Evolutionary conservation across 2,329 filamentous ascomycete species (phyloP).

Genomic region (Elsinoe batatas): DNA sequence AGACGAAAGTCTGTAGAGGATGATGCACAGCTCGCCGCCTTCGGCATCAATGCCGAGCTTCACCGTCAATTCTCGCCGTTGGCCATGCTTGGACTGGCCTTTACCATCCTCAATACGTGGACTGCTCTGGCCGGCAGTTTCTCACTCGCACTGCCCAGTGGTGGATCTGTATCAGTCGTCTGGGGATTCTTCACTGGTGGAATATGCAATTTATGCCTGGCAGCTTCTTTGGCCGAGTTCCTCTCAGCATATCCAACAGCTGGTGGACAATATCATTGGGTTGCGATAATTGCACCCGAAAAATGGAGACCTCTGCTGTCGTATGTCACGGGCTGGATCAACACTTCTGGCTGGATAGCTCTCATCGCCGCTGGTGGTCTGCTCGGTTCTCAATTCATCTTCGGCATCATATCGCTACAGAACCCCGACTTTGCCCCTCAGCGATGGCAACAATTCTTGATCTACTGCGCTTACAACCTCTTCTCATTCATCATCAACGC

Average conservation of each 20-base stretch:
- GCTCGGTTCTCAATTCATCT: conserved; percentile 56
- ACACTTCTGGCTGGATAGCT: conserved; percentile 61
- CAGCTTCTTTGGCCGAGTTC: conserved; percentile 59
- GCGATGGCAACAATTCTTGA: conserved; percentile 63
- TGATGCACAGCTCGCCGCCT: conserved; percentile 41
- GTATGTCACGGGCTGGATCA: conserved; percentile 65
- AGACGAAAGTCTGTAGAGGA: conserved; percentile 23
- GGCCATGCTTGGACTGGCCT: conserved; percentile 53
- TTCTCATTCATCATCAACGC: conserved; percentile 55
- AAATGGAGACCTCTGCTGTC: conserved; percentile 53
- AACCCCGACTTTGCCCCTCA: conserved; percentile 47
- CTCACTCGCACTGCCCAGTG: conserved; percentile 55
- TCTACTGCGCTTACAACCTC: conserved; percentile 56
- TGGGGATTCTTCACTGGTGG: conserved; percentile 55
- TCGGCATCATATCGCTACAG: conserved; percentile 55
- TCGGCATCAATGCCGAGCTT: conserved; percentile 50
- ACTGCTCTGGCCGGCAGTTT: conserved; percentile 51
- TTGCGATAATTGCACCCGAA: conserved; percentile 53
- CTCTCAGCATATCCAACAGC: conserved; percentile 46
- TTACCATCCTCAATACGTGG: conserved; percentile 56
- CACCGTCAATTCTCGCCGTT: conserved; percentile 49
- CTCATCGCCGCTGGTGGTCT: conserved; percentile 59
- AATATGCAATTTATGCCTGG: conserved; percentile 60
- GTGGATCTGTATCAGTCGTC: conserved; percentile 60
- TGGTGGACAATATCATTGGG: conserved; percentile 54